Evolutionary conservation across 768 basidiomycete species (phyloP), one percentile per base, ranked within the genome.

Genomic region (Termitomyces sp.): DNA sequence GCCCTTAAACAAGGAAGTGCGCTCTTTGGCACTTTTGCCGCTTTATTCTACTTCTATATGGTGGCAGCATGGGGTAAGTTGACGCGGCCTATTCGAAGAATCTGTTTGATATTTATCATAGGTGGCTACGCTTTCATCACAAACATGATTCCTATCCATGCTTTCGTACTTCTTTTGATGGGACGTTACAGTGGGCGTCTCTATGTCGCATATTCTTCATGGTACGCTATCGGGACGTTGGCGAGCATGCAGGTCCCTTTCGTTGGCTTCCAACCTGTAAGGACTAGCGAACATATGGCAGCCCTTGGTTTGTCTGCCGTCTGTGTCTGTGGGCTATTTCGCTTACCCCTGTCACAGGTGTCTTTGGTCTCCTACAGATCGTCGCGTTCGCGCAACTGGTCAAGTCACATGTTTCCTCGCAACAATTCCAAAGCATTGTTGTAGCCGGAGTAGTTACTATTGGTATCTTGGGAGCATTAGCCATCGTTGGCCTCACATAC

Each of bases 21-120:
- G 1, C 83, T 96, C 60, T 97, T 85, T 65, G 96, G 94, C 22
- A 91, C 92, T 27, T 68, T 92, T 42, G 88, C 97, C 47, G 97
- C 95, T 18, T 76, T 98, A 3, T 98, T 98, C 76, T 99, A 99
- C 77, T 98, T 98, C 66, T 99, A 98, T 82, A 99, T 99, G 97
- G 97, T 99, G n/a, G 96, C 97, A 54, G 97, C 97, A 33, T 99
- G 97, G 97, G 97, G 96, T 90, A 66, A 59, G 83, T 75, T 5
- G 49, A 39, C 4, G 30, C 34, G 18, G 52, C 58, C 46, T 58
- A 18, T 42, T 53, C 34, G 50, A 58, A 47, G 6, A 5, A 55
- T 63, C 22, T 58, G 48, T 20, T 54, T 57, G 30, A 61, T 12
- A 22, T 27, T 8, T 34, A 37, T 36, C 12, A 52, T 55, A 93